Evolutionary conservation across 1,284 basidiomycete genomes (phyloP), one percentile per base, ranked within the genome.

Genomic region (Trametes polyzona): DNA sequence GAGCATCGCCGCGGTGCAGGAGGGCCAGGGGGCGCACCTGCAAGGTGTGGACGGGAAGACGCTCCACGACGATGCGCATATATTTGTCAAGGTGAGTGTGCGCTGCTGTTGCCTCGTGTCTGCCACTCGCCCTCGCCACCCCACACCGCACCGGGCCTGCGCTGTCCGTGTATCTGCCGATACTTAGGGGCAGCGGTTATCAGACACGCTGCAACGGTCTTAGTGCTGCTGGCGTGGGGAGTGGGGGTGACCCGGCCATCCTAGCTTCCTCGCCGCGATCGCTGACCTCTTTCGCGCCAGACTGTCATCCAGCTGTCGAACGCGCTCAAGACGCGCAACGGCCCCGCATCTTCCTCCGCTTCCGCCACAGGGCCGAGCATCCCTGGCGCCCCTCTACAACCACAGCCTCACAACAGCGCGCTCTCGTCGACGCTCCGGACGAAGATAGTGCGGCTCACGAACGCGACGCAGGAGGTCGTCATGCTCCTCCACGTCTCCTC

Each of bases 401-500:
- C 33, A 10, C 24, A 14, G 17, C 29, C 12, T 33, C 11, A 30
- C 9, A 12, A 74, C 8, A 81, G 82, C 61, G 73, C 77, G 14
- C 75, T 87, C n/a, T 81, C 87, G 16, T 71, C 82, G 16, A 73
- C 76, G 36, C 73, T 92, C 47, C 82, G 87, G 53, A 79, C 75
- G 47, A 84, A 85, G 67, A 86, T 92, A 76, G 82, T 87, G 47
- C 82, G 83, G 59, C 78, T 93, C 57, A 89, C 86, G 36, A 88
- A 90, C 63, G 81, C 86, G 24, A 90, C 90, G 9, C 87, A 92
- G 70, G 88, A 89, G 67, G 87, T 91, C 63, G 83, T 88, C 48
- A 88, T 90, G 66, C 77, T 93, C 47, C 73, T 92, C 16, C 88
- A 90, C 67, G 86, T 90, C 46, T 90, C 90, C n/a, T 90, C 89